phyloP scores from a whole-genome alignment of 1,284 basidiomycete species.

The Cerioporus squamosus region DNA sequence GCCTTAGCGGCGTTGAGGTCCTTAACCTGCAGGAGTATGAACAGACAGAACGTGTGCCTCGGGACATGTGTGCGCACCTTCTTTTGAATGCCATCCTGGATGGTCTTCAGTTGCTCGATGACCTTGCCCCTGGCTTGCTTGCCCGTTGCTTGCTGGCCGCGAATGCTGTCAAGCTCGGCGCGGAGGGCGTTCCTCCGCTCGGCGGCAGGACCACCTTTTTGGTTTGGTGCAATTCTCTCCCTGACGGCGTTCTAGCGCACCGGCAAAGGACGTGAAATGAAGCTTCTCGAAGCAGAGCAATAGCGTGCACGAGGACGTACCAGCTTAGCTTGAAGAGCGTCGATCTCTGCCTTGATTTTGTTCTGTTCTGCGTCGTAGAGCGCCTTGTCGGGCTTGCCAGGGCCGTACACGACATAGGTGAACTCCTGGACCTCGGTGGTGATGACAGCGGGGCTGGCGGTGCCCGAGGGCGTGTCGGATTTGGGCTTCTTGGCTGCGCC shows the following conservation, averaged over 20 bases:
- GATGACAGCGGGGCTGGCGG: conserved; percentile 47
- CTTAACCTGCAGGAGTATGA: conserved; percentile 64
- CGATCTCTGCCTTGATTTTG: conserved; percentile 82
- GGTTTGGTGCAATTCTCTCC: conserved; percentile 75
- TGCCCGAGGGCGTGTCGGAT: conserved; percentile 29
- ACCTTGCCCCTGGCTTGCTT: conserved; percentile 81
- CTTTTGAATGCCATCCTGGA: conserved; percentile 84
- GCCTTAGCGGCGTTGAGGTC: conserved; percentile 84
- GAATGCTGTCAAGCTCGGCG: conserved; percentile 83
- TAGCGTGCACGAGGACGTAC: conserved; percentile 52
- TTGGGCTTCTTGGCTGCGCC: conserved; percentile 47
- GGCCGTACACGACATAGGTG: conserved; percentile 37
- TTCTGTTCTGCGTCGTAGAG: conserved; percentile 85
- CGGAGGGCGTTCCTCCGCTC: conserved; percentile 80
- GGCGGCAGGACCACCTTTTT: conserved; percentile 63
- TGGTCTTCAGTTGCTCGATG: conserved; percentile 80
- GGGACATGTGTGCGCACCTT: conserved; percentile 58
- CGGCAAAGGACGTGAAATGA: neutral
- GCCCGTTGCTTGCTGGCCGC: conserved; percentile 79
- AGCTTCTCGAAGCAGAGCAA: conserved; percentile 7
- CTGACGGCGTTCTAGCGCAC: conserved; percentile 69
- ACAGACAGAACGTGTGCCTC: conserved; percentile 1
- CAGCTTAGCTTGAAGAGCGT: conserved; percentile 76
- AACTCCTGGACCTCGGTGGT: conserved; percentile 46
- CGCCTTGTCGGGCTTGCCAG: conserved; percentile 81